These are phyloP conservation scores for Cordyceps cateniannulata DNA, from an alignment of 2,329 filamentous ascomycete genomes.

Conservation along the genomic window DNA sequence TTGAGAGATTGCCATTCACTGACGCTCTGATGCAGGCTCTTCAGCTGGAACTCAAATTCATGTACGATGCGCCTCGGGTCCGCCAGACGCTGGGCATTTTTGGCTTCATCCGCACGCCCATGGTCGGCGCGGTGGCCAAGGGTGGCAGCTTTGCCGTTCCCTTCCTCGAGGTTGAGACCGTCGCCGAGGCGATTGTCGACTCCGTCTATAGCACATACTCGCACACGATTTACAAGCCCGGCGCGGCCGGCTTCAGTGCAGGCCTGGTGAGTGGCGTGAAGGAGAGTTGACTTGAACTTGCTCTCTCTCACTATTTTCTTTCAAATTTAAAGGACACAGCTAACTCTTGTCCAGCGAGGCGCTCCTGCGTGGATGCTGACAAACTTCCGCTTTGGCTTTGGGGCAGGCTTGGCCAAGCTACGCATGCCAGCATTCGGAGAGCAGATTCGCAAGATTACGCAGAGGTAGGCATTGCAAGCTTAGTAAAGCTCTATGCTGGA, in stretches of 20 bases:
- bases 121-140: slow-evolving; percentile 19
- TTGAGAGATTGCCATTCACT: background rate
- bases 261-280: slow-evolving; percentile 21
- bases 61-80: slow-evolving; percentile 23
- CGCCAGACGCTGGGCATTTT: slow-evolving; percentile 24
- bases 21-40: slow-evolving; percentile 17
- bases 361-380: slow-evolving; percentile 19
- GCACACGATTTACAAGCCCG: slow-evolving; percentile 24
- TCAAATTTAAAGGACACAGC: background rate
- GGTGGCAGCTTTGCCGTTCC: slow-evolving; percentile 24
- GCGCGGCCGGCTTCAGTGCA: slow-evolving; percentile 21
- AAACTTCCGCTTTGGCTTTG: background rate
- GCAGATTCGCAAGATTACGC: background rate
- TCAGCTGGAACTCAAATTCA: slow-evolving; percentile 24
- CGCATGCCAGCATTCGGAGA: background rate
- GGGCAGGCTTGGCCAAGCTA: background rate
- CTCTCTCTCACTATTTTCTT: too few species aligned
- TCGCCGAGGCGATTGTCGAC: slow-evolving; percentile 24
- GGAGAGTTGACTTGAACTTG: background rate
- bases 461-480: background rate
- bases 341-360: slow-evolving; percentile 14
- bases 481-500: background rate
- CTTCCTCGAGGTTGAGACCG: slow-evolving; percentile 26
- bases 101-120: slow-evolving; percentile 27
- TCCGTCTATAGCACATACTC: slow-evolving; percentile 26